phyloP scores from a whole-genome alignment of 2,329 filamentous ascomycete species.

The Tricladium varicosporioides region DNA sequence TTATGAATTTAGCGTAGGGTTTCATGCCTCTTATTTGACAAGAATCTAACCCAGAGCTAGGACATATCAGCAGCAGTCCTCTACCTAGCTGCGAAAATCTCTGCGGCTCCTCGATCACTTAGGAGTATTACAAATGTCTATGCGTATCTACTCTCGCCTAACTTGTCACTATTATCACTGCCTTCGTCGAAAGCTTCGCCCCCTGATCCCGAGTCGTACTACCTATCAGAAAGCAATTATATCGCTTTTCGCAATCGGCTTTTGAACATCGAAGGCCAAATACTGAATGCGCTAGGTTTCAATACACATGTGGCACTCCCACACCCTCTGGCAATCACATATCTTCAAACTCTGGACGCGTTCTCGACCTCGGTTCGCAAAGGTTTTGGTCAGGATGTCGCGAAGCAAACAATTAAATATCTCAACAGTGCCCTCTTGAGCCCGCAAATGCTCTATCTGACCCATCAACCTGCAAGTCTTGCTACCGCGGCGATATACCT shows the following conservation, averaged over 20 bases:
- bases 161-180: conserved; percentile 40
- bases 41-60: conserved; percentile 43
- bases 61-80: conserved; percentile 78
- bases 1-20: conserved; percentile 49
- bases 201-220: conserved; percentile 54
- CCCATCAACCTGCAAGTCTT: conserved; percentile 82
- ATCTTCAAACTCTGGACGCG: conserved; percentile 84
- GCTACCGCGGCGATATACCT: conserved; percentile 89
- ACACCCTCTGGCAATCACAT: conserved; percentile 84
- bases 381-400: conserved; percentile 47
- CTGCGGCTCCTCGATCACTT: conserved; percentile 70
- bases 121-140: conserved; percentile 85
- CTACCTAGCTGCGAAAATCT: conserved; percentile 81
- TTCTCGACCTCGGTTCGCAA: conserved; percentile 36
- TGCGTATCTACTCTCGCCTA: conserved; percentile 68
- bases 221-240: conserved; percentile 73
- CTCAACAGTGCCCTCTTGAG: conserved; percentile 85
- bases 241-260: conserved; percentile 61
- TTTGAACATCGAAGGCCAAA: conserved; percentile 71
- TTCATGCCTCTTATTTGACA: conserved; percentile 9
- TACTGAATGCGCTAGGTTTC: conserved; percentile 76
- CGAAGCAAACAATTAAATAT: conserved; percentile 67
- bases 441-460: conserved; percentile 86
- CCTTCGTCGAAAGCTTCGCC: neutral
- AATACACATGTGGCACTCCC: conserved; percentile 83